These are phyloP conservation scores for Curvularia lunata DNA, from an alignment of 2,329 filamentous ascomycete genomes.

Conservation along the genomic window DNA sequence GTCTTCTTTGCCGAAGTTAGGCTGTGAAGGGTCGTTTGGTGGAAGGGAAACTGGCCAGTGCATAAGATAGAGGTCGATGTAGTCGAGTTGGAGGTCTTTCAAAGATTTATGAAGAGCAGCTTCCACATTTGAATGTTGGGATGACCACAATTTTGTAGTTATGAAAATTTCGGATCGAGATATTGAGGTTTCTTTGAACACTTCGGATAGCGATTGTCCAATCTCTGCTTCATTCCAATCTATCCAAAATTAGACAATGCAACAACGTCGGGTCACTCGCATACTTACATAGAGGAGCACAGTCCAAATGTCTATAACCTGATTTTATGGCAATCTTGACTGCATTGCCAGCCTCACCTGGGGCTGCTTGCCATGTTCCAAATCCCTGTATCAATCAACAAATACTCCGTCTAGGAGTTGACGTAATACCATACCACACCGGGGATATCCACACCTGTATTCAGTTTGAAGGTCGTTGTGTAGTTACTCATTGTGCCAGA, in stretches of 20 bases:
- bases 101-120: slow-evolving; percentile 73
- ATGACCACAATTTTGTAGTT: slow-evolving; percentile 91
- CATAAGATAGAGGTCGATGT: slow-evolving; percentile 88
- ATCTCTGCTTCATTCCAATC: slow-evolving; percentile 39
- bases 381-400: slow-evolving; percentile 33
- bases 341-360: slow-evolving; percentile 49
- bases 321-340: slow-evolving; percentile 49
- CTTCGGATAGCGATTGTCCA: slow-evolving; percentile 38
- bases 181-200: slow-evolving; percentile 20
- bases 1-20: slow-evolving; percentile 1
- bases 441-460: not conserved
- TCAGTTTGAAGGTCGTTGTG: not conserved
- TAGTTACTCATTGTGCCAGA: not conserved
- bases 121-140: slow-evolving; percentile 75
- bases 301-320: slow-evolving; percentile 42
- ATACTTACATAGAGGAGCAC: not conserved
- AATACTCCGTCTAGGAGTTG: not conserved
- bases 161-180: slow-evolving; percentile 35
- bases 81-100: slow-evolving; percentile 82
- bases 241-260: not conserved
- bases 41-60: slow-evolving; percentile 74
- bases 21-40: not conserved
- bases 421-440: not conserved
- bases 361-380: slow-evolving; percentile 45
- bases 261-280: not conserved